Evolutionary conservation across 2,329 filamentous ascomycete species (phyloP).

Genomic region (Ophiocordyceps camponoti-saundersi): DNA sequence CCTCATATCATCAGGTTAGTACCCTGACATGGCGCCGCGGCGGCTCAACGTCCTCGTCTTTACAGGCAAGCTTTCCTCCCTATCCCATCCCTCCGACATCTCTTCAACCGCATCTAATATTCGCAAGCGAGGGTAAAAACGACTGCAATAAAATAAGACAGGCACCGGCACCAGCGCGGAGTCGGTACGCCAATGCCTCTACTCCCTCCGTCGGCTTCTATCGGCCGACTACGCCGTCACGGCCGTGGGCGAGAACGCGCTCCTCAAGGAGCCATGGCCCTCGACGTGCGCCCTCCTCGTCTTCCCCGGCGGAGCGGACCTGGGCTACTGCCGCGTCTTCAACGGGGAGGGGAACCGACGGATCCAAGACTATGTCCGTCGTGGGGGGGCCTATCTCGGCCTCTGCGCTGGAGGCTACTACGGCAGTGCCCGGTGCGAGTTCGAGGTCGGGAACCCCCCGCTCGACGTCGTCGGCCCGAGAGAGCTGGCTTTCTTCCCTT

Average conservation of each 20-base stretch:
- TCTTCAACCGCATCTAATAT: neutral
- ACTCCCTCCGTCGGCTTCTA: constrained; percentile 69
- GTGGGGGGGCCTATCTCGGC: constrained; percentile 73
- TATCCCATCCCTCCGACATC: constrained; percentile 6
- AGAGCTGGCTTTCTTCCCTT: constrained; percentile 80
- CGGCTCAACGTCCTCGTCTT: constrained; percentile 89
- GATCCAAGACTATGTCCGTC: constrained; percentile 72
- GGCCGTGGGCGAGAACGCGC: constrained; percentile 56
- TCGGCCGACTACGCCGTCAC: constrained; percentile 88
- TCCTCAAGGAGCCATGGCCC: constrained; percentile 86
- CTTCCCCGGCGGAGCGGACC: constrained; percentile 84
- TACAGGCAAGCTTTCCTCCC: constrained; percentile 51
- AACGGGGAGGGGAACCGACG: constrained; percentile 76
- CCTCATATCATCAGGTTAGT: neutral
- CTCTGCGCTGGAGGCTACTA: constrained; percentile 95
- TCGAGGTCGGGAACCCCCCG: constrained; percentile 62
- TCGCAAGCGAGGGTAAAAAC: neutral
- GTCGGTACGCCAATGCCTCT: constrained; percentile 79
- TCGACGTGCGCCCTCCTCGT: constrained; percentile 77
- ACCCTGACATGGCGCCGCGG: constrained; percentile 38
- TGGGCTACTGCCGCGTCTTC: constrained; percentile 74
- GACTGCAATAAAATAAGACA: constrained; percentile 12
- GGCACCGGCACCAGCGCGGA: constrained; percentile 75
- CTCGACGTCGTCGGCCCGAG: constrained; percentile 75
- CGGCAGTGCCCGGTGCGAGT: constrained; percentile 66